phyloP scores from a whole-genome alignment of 2,329 filamentous ascomycete species.

The Aureobasidium sp. region DNA sequence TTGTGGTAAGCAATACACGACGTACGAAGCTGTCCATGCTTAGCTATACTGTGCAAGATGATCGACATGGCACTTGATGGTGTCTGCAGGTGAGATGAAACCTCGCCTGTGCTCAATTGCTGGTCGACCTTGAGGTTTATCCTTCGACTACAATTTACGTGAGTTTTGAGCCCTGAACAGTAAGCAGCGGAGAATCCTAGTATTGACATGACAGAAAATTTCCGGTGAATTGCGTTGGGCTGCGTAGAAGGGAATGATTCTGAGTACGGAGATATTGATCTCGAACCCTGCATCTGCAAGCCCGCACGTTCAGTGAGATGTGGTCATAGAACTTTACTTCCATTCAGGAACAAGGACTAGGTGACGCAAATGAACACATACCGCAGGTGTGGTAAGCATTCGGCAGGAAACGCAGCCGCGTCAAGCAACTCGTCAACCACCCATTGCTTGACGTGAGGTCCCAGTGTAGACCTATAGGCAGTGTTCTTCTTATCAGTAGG shows the following conservation, averaged over 20 bases:
- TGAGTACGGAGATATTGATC: not conserved
- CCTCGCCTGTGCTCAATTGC: not conserved
- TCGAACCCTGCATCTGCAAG: not conserved
- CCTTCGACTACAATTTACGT: not conserved
- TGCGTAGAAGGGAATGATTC: no score
- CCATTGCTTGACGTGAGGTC: not conserved
- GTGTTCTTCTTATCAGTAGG: not conserved
- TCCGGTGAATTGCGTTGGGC: no score
- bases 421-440: not conserved
- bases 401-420: not conserved
- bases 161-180: not conserved
- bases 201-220: not conserved
- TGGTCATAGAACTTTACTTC: not conserved
- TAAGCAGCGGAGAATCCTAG: not conserved
- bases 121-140: not conserved
- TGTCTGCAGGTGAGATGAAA: constrained; percentile 10
- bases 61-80: not conserved
- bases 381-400: not conserved
- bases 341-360: not conserved
- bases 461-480: not conserved
- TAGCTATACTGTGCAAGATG: not conserved
- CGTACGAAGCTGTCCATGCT: not conserved
- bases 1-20: not conserved
- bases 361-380: not conserved
- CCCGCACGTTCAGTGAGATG: not conserved